A percentile compares a stretch with the other conserved stretches of the same genome.
Conservation (phyloP, 2,329 filamentous ascomycete genomes). For the Berkeleyomyces basicola region DNA sequence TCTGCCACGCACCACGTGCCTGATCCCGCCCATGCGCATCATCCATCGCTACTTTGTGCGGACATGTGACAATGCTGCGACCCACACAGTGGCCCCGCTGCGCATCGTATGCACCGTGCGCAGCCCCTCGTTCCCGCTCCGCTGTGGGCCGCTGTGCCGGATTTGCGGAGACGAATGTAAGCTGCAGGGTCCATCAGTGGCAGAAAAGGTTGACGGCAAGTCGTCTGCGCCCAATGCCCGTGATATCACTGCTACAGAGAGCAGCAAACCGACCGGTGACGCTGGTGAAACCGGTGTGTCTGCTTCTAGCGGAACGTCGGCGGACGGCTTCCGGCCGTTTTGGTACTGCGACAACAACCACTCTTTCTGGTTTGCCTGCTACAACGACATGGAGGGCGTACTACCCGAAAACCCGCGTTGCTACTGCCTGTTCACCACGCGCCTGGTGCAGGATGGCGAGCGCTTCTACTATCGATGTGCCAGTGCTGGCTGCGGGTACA, state of each 20-base stretch:
- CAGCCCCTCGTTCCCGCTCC: constrained; percentile 8
- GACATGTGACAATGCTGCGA: not conserved
- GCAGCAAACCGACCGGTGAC: not conserved
- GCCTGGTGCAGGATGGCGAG: not conserved
- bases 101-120: constrained; percentile 7
- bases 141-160: constrained; percentile 9
- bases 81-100: not conserved
- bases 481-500: constrained; percentile 8
- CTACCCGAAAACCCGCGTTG: constrained; percentile 12
- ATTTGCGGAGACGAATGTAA: constrained; percentile 5
- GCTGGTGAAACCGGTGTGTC: not conserved
- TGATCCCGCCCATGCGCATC: constrained; percentile 5
- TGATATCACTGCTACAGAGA: not conserved
- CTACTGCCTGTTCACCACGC: constrained; percentile 10
- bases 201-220: not conserved
- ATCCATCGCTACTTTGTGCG: constrained; percentile 4
- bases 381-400: constrained; percentile 10
- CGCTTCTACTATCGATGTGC: constrained; percentile 11
- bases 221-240: not conserved
- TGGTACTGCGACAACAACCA: constrained; percentile 7
- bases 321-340: not conserved
- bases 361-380: constrained; percentile 1
- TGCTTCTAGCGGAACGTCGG: not conserved
- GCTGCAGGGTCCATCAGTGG: not conserved
- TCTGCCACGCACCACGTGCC: not conserved